These are phyloP conservation scores for Hemisphaericaspora xylanilytica DNA, from an alignment of 1,139 yeast species.

Conservation along the genomic window DNA sequence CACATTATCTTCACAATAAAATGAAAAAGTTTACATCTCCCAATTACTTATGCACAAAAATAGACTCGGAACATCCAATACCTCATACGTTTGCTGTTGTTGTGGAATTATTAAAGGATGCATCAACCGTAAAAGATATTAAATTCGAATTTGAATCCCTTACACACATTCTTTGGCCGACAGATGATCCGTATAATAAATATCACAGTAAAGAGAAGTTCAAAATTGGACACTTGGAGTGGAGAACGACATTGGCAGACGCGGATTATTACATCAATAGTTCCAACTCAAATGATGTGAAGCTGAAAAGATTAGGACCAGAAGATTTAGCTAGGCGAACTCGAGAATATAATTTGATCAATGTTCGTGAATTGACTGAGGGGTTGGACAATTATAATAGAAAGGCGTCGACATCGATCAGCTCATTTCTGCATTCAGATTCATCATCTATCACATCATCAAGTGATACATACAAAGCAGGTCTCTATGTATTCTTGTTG, in stretches of 20 bases:
- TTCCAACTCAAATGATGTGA: slow-evolving; percentile 35
- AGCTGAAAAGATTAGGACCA: slow-evolving; percentile 27
- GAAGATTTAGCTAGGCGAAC: slow-evolving; percentile 39
- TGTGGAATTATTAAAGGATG: slow-evolving; percentile 37
- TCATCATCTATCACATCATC: slow-evolving; percentile 4
- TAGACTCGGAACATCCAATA: slow-evolving; percentile 42
- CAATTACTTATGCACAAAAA: slow-evolving; percentile 39
- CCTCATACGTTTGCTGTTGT: slow-evolving; percentile 49
- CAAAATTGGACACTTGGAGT: slow-evolving; percentile 46
- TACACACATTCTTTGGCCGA: slow-evolving; percentile 51
- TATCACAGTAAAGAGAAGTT: slow-evolving; percentile 44
- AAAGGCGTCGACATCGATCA: slow-evolving; percentile 5
- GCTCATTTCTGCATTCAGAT: not conserved
- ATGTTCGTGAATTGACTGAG: slow-evolving; percentile 20
- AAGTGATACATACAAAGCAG: slow-evolving; percentile 50
- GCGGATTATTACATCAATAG: slow-evolving; percentile 48
- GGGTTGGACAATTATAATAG: slow-evolving; percentile 8
- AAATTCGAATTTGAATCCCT: slow-evolving; percentile 33
- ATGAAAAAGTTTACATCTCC: slow-evolving; percentile 30
- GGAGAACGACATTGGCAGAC: slow-evolving; percentile 44
- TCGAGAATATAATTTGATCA: slow-evolving; percentile 30
- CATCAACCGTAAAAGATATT: slow-evolving; percentile 27
- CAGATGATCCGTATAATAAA: slow-evolving; percentile 51
- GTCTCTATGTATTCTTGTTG: slow-evolving; percentile 74
- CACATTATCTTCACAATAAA: slow-evolving; percentile 5